Evolutionary conservation across 2,329 filamentous ascomycete species (phyloP).

Genomic region (Fusarium siculi): DNA sequence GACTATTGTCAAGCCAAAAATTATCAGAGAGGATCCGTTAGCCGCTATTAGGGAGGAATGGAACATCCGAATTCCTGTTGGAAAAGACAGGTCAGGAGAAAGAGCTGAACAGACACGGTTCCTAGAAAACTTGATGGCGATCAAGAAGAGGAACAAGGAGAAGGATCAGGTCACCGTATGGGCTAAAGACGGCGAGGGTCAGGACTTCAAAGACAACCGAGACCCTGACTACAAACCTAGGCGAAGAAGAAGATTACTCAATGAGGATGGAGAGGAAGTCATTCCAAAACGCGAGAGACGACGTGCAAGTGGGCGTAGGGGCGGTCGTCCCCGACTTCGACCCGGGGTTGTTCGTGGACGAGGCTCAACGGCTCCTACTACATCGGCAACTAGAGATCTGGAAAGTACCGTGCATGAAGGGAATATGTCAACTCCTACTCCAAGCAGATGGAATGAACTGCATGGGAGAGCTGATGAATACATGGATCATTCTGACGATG

Average conservation of each 20-base stretch:
- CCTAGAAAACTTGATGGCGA: conserved; percentile 71
- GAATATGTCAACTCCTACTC: conserved; percentile 50
- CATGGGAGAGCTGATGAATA: conserved; percentile 40
- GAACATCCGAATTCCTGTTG: conserved; percentile 58
- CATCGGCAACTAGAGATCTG: conserved; percentile 24
- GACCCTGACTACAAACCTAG: conserved; percentile 54
- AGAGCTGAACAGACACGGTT: conserved; percentile 65
- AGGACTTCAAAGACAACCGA: conserved; percentile 54
- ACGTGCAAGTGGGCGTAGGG: conserved; percentile 29
- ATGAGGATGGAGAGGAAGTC: conserved; percentile 43
- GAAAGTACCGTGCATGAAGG: conserved; percentile 21
- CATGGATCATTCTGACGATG: conserved; percentile 43
- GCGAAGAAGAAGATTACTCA: conserved; percentile 41
- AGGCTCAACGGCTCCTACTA: not conserved
- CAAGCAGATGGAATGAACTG: conserved; percentile 50
- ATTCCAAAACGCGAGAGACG: conserved; percentile 33
- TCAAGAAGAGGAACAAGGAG: conserved; percentile 73
- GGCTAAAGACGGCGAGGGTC: conserved; percentile 57
- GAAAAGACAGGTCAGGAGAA: conserved; percentile 59
- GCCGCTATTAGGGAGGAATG: conserved; percentile 55
- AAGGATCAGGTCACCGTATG: conserved; percentile 72
- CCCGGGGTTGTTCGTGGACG: conserved; percentile 29
- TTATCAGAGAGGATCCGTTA: conserved; percentile 48
- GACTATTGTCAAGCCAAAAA: conserved; percentile 65
- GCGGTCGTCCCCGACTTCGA: conserved; percentile 37